Evolutionary conservation across 495 filamentous ascomycete species (phyloP), one percentile per base, ranked within the genome.

Genomic region (Elaphomyces granulatus): DNA sequence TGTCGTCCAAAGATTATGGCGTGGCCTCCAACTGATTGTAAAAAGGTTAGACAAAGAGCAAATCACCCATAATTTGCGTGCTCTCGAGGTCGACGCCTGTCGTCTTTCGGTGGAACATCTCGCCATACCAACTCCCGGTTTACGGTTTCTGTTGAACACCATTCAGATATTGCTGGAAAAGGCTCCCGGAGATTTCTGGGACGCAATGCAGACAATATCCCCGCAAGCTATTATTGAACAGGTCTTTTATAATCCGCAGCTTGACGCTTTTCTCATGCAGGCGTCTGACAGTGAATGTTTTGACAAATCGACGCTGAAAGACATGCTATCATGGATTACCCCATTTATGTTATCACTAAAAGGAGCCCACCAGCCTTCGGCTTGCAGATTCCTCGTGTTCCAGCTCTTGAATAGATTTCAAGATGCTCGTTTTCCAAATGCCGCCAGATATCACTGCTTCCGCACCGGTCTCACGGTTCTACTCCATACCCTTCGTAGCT

Each of bases 111-210:
- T 94, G 8, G 79, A 85, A 16, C 83, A 93, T 50, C 63, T 93
- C 18, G 62, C 61, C 15, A 66, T 78, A 15, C 64, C 74, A 33
- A 74, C 69, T 1, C 63, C 69, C 2, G 68, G 75, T 8, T 60
- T 92, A 36, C 57, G 66, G 8, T 61, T 75, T 45, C 58, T 87
- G 3, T 50, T 90, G 19, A 70, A 75, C 42, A 74, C 75, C 1
- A 73, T 90, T 36, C 67, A 70, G 20, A 64, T 55, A 8, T 65
- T 94, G 10, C 59, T 95, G 32, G 71, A 77, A 41, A 81, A 81
- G 42, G 79, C 83, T 0, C 71, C 82, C 0, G 70, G 68, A 32
- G 79, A 81, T 41, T 92, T 93, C 48, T 94, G 87, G 87, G 78
- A 80, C 45, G 81, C 84, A 1, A 81, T 85, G 64, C 80, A 81